Conservation (phyloP, 1,284 basidiomycete species). For the Ganoderma meredithae region DNA sequence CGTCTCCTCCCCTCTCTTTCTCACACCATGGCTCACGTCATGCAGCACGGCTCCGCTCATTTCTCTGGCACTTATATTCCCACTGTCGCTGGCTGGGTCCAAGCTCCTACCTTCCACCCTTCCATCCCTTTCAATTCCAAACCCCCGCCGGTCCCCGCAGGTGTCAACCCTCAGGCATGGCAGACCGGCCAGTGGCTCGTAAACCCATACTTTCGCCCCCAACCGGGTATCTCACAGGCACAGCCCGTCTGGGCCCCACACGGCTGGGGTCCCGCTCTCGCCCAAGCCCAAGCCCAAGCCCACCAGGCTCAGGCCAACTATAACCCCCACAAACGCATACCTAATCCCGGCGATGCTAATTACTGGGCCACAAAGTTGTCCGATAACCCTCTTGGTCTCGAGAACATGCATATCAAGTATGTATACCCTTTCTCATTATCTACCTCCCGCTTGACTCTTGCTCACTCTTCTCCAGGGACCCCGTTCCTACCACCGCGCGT, state of each 20-base stretch:
- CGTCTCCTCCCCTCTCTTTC: constrained; percentile 15
- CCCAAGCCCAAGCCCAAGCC: constrained; percentile 26
- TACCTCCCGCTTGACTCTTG: neutral
- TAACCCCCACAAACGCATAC: constrained; percentile 69
- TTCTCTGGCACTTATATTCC: constrained; percentile 26
- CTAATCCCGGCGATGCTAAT: constrained; percentile 62
- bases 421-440: constrained; percentile 35
- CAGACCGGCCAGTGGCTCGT: constrained; percentile 39
- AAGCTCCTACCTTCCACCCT: constrained; percentile 25
- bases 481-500: constrained; percentile 33
- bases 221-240: constrained; percentile 23
- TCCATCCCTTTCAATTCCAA: constrained; percentile 33
- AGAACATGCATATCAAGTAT: constrained; percentile 71
- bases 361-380: constrained; percentile 64
- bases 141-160: constrained; percentile 40
- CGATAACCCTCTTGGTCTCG: constrained; percentile 70
- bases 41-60: constrained; percentile 17
- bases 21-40: constrained; percentile 22
- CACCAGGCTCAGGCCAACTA: constrained; percentile 36
- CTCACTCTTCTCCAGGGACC: constrained; percentile 28
- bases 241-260: constrained; percentile 40
- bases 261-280: constrained; percentile 36
- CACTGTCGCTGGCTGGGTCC: constrained; percentile 29
- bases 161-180: constrained; percentile 40
- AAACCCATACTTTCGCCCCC: constrained; percentile 39